Percentiles rank a stretch among this genome's conserved stretches.
phyloP scores from a whole-genome alignment of 352 stramenopile genomes.

The Phytopythium boreale region DNA sequence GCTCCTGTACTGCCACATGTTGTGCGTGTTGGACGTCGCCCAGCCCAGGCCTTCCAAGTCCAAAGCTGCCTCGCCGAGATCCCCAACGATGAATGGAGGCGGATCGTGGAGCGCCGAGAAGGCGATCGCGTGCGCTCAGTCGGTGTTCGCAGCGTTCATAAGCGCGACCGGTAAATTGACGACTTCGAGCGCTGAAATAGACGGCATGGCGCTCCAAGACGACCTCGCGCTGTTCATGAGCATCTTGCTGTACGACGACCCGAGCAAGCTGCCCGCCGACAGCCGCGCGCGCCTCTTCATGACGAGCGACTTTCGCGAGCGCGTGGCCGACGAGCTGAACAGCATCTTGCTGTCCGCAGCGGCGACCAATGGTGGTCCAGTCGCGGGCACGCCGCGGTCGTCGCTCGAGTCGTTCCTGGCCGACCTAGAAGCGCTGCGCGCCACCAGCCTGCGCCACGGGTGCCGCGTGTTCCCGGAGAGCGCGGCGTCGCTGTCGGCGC shows the following conservation, averaged over 20 bases:
- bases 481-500: slow-evolving; percentile 2
- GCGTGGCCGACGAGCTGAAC: slow-evolving; percentile 41
- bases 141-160: slow-evolving; percentile 15
- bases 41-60: not conserved
- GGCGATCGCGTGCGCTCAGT: slow-evolving; percentile 31
- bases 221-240: slow-evolving; percentile 29
- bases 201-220: not conserved
- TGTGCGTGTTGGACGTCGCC: slow-evolving; percentile 43
- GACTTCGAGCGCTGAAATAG: not conserved
- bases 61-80: not conserved
- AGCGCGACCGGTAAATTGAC: slow-evolving; percentile 6
- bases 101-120: slow-evolving; percentile 30
- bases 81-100: slow-evolving; percentile 1
- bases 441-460: slow-evolving; percentile 29
- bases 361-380: not conserved
- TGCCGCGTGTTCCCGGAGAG: slow-evolving; percentile 38
- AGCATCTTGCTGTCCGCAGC: slow-evolving; percentile 20
- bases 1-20: slow-evolving; percentile 29
- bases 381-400: slow-evolving; percentile 9
- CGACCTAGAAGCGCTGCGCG: slow-evolving; percentile 24
- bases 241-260: slow-evolving; percentile 31
- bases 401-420: slow-evolving; percentile 39
- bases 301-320: slow-evolving; percentile 31
- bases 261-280: slow-evolving; percentile 20
- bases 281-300: slow-evolving; percentile 31